Base-by-base conservation (phyloP, 306 rosid genomes). In the Mucuna pruriens region DNA sequence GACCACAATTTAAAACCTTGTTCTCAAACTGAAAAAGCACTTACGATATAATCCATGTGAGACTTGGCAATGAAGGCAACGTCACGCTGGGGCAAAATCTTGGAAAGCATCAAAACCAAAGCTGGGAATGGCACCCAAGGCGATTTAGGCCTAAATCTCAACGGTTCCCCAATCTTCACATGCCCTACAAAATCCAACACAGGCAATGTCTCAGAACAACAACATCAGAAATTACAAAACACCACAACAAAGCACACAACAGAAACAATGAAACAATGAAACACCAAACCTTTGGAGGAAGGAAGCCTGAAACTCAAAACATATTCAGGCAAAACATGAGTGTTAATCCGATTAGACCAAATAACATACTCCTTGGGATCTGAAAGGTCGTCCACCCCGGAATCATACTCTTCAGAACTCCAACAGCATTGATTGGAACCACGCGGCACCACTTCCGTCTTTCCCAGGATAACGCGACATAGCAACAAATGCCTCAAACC, bases 391-490 rank as follows among this genome's bases (percentile, higher is more conserved):
- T 95, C 98, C 55, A 89, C 90, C 12, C 94, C 98, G 0, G 98
- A 91, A 88, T 93, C 98, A 42, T 79, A 92, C 9, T 85, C 91
- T 5, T 82, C 84, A 1, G 91, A 89, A 75, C 92, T 88, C 45
- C 94, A 89, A 75, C 78, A 84, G 20, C 83, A 70, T 87, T 90
- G 97, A 1, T 79, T 39, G 23, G 97, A 85, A 33, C 90, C 96
- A 12, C 84, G 79, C 10, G 60, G 72, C 31, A 95, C 93, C 52
- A 86, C 65, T 85, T 93, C 98, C 13, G 58, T 23, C 74, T 78
- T 95, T 71, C 99, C 99, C 87, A 95, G 9, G 68, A 92, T 87
- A 15, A 90, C 99, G 22, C 98, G 97, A 49, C 97, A 92, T 33
- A 96, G 75, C 82, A 96, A 1, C 64, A 93, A 52, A 76, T 96